Evolutionary conservation across 495 filamentous ascomycete genomes (phyloP).

Genomic region (Trypethelium eluteriae): DNA sequence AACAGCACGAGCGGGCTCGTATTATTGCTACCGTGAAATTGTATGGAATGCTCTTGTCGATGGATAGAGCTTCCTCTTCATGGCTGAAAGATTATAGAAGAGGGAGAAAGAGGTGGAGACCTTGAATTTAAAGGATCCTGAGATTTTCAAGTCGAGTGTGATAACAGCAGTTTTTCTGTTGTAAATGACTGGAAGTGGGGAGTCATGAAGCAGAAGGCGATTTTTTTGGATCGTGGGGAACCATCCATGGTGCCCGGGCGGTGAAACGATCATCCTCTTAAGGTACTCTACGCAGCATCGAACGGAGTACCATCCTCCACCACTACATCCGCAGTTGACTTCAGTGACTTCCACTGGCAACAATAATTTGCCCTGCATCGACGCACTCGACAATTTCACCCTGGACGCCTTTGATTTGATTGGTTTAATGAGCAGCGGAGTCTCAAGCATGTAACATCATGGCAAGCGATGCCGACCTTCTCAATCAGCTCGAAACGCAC

Average conservation of each 20-base stretch:
- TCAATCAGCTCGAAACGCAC: constrained; percentile 1
- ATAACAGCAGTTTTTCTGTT: neutral
- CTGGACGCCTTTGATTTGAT: neutral
- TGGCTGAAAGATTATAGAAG: neutral
- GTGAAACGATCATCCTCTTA: neutral
- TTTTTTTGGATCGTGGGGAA: constrained; percentile 12
- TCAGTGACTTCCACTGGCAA: neutral
- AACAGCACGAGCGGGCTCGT: neutral
- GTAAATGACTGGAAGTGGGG: neutral
- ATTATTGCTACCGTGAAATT: constrained; percentile 7
- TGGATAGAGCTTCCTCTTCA: neutral
- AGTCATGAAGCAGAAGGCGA: constrained; percentile 5
- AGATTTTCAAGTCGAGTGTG: neutral
- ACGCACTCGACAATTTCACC: neutral
- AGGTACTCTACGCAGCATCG: too few species aligned
- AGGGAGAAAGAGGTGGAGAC: constrained; percentile 7
- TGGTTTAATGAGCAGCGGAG: neutral
- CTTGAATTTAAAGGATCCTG: neutral
- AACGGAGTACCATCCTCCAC: too few species aligned
- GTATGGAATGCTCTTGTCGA: neutral
- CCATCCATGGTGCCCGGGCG: neutral
- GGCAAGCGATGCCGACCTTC: constrained; percentile 2
- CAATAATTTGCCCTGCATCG: too few species aligned
- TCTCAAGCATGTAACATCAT: neutral
- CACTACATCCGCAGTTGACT: neutral